Base-by-base conservation (phyloP, 768 basidiomycete genomes). In the Termitomyces sp. region DNA sequence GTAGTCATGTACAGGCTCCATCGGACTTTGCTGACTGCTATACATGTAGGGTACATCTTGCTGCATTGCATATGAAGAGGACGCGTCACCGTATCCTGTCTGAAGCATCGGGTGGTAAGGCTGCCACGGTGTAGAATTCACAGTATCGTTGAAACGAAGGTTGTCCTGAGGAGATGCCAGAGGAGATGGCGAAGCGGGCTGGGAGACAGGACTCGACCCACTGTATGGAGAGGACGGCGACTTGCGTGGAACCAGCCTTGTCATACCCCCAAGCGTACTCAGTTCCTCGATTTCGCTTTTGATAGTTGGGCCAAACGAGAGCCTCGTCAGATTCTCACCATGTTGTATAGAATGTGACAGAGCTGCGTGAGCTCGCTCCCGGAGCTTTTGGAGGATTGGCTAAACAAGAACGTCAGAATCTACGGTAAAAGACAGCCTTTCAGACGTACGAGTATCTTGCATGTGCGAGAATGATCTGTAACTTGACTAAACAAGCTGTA, bases 261-360 rank as follows among this genome's bases (percentile, higher is more conserved):
- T 86, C 71, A 81, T 81, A 3, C 87, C 86, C 24, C 84, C 82
- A 11, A 87, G 76, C 2, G 79, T 80, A 6, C 82, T 78, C 40
- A 87, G 65, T 56, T 85, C 86, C 40, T 86, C 85, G 26, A 76
- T 77, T 63, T 87, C 86, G 54, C 75, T 78, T 66, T 87, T 86
- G 58, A 84, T 70, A 18, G 68, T 74, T 5, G 77, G 68, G 50
- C 72, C 68, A 62, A 71, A 74, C 3, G 74, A 67, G 1, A 72
- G 65, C 38, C 74, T 72, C 13, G 71, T 64, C 13, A 68, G 60
- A 9, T 59, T 61, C 46, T 66, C 67, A 36, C 52, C 61, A 40
- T 57, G 51, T 35, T 66, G 64, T 18, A 66, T 63, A 24, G 66
- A 53, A 60, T 60, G 70, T 14, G 71, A 57, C 35, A 79, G 71